A percentile compares a stretch with the other conserved stretches of the same genome.
These are phyloP conservation scores for Penicillium polonicum DNA, from an alignment of 2,329 filamentous ascomycete species.

Conservation along the genomic window DNA sequence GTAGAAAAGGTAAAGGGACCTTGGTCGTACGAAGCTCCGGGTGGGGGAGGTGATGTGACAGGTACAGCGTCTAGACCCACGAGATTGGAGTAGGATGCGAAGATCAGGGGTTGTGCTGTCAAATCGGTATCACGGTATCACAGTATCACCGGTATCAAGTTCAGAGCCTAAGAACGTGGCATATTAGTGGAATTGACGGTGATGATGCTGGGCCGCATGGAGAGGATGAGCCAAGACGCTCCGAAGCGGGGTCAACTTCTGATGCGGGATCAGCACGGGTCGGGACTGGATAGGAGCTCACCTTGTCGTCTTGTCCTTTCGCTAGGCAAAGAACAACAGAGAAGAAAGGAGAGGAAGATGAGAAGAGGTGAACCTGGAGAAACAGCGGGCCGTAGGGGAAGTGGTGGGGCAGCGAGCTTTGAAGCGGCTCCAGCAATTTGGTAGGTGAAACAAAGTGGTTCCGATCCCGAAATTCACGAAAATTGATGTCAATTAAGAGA, in stretches of 20 bases:
- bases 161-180: conserved; percentile 5
- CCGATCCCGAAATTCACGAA: background rate
- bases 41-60: conserved; percentile 2
- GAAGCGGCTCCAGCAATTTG: conserved; percentile 6
- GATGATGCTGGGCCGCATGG: conserved; percentile 5
- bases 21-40: conserved; percentile 1
- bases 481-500: background rate
- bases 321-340: background rate
- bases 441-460: conserved; percentile 4
- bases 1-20: background rate
- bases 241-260: conserved; percentile 10
- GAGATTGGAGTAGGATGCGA: background rate
- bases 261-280: conserved; percentile 4
- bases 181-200: conserved; percentile 8
- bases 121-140: background rate
- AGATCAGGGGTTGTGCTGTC: background rate
- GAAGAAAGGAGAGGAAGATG: background rate
- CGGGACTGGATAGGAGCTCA: background rate
- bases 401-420: conserved; percentile 10
- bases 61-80: conserved; percentile 1
- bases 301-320: background rate
- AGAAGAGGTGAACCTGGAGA: conserved; percentile 10
- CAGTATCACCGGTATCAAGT: background rate
- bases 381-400: conserved; percentile 9
- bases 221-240: conserved; percentile 5